These are phyloP conservation scores for Senecio squalidus DNA, from an alignment of 140 eudicot species.

Conservation along the genomic window DNA sequence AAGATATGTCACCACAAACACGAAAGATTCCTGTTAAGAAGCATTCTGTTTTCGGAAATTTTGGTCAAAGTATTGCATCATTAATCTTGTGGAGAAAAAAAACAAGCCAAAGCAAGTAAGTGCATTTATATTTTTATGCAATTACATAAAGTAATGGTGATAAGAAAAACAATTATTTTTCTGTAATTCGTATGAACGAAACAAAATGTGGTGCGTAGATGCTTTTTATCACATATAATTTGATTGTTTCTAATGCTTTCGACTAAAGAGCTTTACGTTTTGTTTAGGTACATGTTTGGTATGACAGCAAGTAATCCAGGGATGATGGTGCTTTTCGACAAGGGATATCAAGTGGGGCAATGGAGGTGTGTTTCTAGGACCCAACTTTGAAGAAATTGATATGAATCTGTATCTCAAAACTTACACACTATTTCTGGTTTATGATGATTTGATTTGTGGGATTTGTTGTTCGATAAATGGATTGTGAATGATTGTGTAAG, in stretches of 20 bases:
- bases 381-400: constrained; percentile 24
- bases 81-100: constrained; percentile 58
- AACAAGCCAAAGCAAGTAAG: constrained; percentile 62
- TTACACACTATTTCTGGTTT: background rate
- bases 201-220: too few species aligned
- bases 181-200: background rate
- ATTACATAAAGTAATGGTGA: background rate
- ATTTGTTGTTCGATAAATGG: constrained; percentile 20
- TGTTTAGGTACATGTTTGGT: constrained; percentile 67
- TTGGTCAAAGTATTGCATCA: constrained; percentile 46
- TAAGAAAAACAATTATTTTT: background rate
- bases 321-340: constrained; percentile 58
- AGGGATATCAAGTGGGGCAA: constrained; percentile 50
- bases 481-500: background rate
- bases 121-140: background rate
- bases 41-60: constrained; percentile 24
- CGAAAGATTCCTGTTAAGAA: constrained; percentile 38
- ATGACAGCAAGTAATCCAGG: constrained; percentile 48
- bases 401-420: background rate
- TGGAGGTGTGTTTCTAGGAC: constrained; percentile 64
- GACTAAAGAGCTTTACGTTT: background rate
- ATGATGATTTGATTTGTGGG: constrained; percentile 10
- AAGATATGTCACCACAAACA: constrained; percentile 48
- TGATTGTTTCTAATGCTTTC: too few species aligned
- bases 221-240: too few species aligned